These are phyloP conservation scores for Boechera retrofracta DNA, from an alignment of 345 rosid genomes.

Conservation along the genomic window DNA sequence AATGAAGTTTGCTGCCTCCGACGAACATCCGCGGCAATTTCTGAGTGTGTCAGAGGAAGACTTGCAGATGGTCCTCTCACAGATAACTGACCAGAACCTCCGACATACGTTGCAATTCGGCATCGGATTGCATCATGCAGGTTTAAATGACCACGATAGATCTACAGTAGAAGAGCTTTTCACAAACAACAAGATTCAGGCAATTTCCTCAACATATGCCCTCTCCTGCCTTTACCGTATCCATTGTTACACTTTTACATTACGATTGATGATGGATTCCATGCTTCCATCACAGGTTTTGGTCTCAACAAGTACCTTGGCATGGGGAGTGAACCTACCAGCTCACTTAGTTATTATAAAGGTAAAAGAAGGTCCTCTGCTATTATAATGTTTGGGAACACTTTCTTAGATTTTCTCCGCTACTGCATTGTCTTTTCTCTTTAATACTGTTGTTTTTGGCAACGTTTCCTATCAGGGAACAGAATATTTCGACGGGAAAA, in stretches of 20 bases:
- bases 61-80: slow-evolving; percentile 94
- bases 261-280: slow-evolving; percentile 8
- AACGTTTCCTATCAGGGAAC: slow-evolving; percentile 71
- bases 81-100: slow-evolving; percentile 90
- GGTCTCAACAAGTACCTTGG: slow-evolving; percentile 95
- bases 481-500: slow-evolving; percentile 92
- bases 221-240: slow-evolving; percentile 20
- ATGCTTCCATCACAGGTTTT: slow-evolving; percentile 64
- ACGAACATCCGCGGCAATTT: slow-evolving; percentile 92
- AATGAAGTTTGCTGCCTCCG: slow-evolving; percentile 90
- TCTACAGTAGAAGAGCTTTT: slow-evolving; percentile 96
- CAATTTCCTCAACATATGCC: slow-evolving; percentile 40
- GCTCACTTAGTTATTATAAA: slow-evolving; percentile 97
- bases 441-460: slow-evolving; percentile 2
- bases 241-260: slow-evolving; percentile 8
- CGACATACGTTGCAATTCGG: slow-evolving; percentile 97
- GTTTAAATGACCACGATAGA: slow-evolving; percentile 92
- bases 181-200: slow-evolving; percentile 97
- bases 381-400: slow-evolving; percentile 17
- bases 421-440: slow-evolving; percentile 22
- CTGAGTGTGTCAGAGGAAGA: slow-evolving; percentile 83
- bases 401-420: slow-evolving; percentile 22
- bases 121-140: slow-evolving; percentile 97
- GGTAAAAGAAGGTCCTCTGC: slow-evolving; percentile 51
- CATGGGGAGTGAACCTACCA: slow-evolving; percentile 99